These are phyloP conservation scores for Hypoxylon trugodes DNA, from an alignment of 495 filamentous ascomycete genomes.

Conservation along the genomic window DNA sequence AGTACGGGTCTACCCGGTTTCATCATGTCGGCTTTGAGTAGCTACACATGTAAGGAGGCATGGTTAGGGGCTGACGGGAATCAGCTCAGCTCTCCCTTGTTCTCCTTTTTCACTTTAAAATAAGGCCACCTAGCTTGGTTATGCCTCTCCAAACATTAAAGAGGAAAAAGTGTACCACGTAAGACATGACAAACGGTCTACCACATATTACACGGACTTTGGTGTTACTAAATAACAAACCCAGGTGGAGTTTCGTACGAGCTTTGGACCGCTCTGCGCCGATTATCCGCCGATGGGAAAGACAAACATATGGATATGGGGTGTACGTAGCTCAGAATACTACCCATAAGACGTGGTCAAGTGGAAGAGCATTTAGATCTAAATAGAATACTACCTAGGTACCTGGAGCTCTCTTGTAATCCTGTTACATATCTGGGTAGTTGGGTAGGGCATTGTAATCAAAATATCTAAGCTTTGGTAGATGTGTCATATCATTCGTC, in stretches of 20 bases:
- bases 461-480: slow-evolving; percentile 1
- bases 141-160: background rate
- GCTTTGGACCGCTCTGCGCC: background rate
- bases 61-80: no score
- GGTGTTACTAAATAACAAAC: slow-evolving; percentile 21
- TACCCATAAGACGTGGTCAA: background rate
- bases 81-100: no score
- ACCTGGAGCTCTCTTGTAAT: no score
- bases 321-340: background rate
- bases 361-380: background rate
- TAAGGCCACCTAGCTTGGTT: no score
- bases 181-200: slow-evolving; percentile 24
- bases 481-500: slow-evolving; percentile 35
- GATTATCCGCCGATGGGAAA: background rate
- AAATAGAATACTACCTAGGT: no score
- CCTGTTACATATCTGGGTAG: no score
- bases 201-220: slow-evolving; percentile 19
- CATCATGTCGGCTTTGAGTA: no score
- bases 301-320: slow-evolving; percentile 5
- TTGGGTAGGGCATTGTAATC: no score
- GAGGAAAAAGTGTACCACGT: slow-evolving; percentile 19
- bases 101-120: no score
- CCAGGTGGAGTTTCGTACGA: slow-evolving; percentile 21
- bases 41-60: no score
- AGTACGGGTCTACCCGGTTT: no score